Evolutionary conservation across 371 early-diverging fungal genomes (phyloP), one percentile per base, ranked within the genome.

Genomic region (Mortierella sp.): DNA sequence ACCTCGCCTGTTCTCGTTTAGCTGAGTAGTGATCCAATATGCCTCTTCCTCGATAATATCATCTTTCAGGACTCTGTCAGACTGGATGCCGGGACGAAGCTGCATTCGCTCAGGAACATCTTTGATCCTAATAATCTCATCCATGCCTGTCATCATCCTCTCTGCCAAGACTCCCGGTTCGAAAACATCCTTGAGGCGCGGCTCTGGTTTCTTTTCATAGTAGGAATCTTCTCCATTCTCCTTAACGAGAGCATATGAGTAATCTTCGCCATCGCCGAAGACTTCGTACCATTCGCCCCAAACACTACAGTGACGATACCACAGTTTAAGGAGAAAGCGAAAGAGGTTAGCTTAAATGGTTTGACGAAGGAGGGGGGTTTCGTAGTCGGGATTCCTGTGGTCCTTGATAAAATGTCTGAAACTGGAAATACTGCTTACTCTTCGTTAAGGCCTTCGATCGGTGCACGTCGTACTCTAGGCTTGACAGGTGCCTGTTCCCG

Each of bases 101-200:
- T 97, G 98, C 79, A 97, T 85, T 52, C 99, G 91, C 66, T 99
- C 99, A 7, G 99, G 99, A 1, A 97, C 84, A 73, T 99, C 98
- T 37, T 88, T 87, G 4, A 89, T 71, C 44, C 96, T 90, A 69
- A 99, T 97, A 7, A 86, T 88, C 62, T 97, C 96, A 80, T 99
- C 99, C 64, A 84, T 84, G 52, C 94, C 94, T 1, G 98, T 98
- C 88, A 98, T 88, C 92, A 97, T 91, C 65, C 93, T 89, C 53
- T 88, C 94, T 23, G 88, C 91, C 48, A 98, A 86, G 75, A 95
- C 98, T 25, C 92, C 89, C 0, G 98, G 98, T 80, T 98, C 98
- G 70, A 95, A 98, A 15, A 97, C 89, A 69, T 95, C 89, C 19
- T 87, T 90, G 57, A 94, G 79, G 57, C 89, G 89, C 62, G 88